Percentiles rank a stretch among this genome's conserved stretches.
These are phyloP conservation scores for Ogataea pignaliae DNA, from an alignment of 805 yeast genomes.

Conservation along the genomic window DNA sequence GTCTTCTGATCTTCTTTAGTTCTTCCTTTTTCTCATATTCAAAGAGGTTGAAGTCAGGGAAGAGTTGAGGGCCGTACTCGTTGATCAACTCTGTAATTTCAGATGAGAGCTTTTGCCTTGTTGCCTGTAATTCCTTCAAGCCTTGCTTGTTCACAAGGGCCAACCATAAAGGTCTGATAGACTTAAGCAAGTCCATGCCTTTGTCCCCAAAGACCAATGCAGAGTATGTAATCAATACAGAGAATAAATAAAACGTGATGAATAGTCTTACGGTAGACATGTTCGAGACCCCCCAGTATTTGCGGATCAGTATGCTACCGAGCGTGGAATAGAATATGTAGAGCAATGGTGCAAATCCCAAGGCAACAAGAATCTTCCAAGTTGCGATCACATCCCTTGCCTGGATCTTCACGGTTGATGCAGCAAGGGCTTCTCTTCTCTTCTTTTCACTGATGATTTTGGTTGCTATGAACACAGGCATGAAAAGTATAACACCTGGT, in stretches of 20 bases:
- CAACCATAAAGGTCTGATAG: constrained; percentile 74
- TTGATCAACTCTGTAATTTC: constrained; percentile 79
- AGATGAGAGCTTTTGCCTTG: constrained; percentile 57
- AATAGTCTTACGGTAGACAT: constrained; percentile 25
- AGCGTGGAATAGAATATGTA: constrained; percentile 75
- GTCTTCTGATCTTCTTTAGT: constrained; percentile 25
- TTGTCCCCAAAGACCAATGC: constrained; percentile 89
- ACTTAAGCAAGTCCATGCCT: constrained; percentile 84
- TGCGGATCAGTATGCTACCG: constrained; percentile 38
- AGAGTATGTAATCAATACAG: constrained; percentile 77
- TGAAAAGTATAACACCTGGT: constrained; percentile 85
- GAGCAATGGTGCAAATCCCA: constrained; percentile 84
- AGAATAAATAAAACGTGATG: constrained; percentile 53
- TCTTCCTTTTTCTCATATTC: constrained; percentile 40
- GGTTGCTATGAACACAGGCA: constrained; percentile 82
- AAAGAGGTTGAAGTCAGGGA: constrained; percentile 73
- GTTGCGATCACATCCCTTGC: constrained; percentile 96
- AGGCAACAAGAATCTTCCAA: constrained; percentile 88
- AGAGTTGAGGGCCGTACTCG: constrained; percentile 75
- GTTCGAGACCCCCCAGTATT: constrained; percentile 15
- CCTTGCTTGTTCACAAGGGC: constrained; percentile 57
- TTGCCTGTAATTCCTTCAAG: constrained; percentile 52
- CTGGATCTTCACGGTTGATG: constrained; percentile 82
- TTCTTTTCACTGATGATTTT: constrained; percentile 69
- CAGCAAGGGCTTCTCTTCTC: constrained; percentile 75